Conservation (phyloP, 805 yeast species). For the Suhomyces pyralidae region DNA sequence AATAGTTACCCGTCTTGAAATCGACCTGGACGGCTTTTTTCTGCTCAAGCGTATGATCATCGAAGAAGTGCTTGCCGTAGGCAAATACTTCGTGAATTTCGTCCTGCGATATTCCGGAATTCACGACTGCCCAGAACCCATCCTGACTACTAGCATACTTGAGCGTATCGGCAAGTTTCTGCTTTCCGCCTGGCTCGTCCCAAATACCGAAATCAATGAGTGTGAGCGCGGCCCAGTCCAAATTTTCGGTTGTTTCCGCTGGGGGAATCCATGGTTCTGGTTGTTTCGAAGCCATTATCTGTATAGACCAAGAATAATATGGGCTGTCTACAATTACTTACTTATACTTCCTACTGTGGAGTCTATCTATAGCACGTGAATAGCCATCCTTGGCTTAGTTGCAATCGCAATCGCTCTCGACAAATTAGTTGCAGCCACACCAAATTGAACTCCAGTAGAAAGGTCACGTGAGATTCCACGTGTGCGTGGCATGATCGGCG, state of each 20-base stretch:
- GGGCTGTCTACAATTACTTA: background rate
- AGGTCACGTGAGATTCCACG: background rate
- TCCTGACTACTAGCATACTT: slow-evolving; percentile 25
- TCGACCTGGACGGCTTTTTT: slow-evolving; percentile 22
- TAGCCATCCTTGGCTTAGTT: background rate
- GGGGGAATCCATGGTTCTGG: slow-evolving; percentile 23
- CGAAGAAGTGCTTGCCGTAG: slow-evolving; percentile 26
- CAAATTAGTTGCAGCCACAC: background rate
- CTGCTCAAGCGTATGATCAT: slow-evolving; percentile 23
- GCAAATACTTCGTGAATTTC: slow-evolving; percentile 25
- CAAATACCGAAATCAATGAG: slow-evolving; percentile 25
- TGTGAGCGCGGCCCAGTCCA: slow-evolving; percentile 32
- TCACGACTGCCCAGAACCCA: slow-evolving; percentile 31
- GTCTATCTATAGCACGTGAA: background rate
- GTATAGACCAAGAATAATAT: background rate
- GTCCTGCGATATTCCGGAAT: slow-evolving; percentile 22
- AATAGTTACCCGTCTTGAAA: slow-evolving; percentile 28
- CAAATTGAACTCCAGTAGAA: background rate
- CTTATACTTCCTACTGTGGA: background rate
- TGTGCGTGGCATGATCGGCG: background rate
- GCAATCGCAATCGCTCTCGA: background rate
- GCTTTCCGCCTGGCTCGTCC: slow-evolving; percentile 25
- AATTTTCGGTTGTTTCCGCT: slow-evolving; percentile 20
- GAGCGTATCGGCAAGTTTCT: slow-evolving; percentile 24
- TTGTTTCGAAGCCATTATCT: background rate